These are phyloP conservation scores for Candida namnaoensis DNA, from an alignment of 805 yeast species.

Conservation along the genomic window DNA sequence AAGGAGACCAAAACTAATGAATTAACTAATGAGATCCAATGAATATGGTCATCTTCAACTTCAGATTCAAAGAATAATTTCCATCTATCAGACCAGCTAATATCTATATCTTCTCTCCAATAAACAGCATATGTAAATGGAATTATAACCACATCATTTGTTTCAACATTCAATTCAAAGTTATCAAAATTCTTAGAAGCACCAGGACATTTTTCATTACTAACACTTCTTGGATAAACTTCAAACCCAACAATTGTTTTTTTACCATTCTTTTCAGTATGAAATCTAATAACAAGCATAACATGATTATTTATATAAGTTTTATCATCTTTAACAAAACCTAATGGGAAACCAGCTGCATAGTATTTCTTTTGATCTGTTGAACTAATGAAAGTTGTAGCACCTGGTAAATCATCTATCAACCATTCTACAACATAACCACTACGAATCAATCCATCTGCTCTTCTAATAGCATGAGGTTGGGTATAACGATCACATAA, in stretches of 20 bases:
- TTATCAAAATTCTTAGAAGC: slow-evolving; percentile 52
- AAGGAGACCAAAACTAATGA: slow-evolving; percentile 58
- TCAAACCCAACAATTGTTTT: slow-evolving; percentile 81
- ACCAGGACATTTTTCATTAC: slow-evolving; percentile 65
- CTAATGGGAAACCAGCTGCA: slow-evolving; percentile 82
- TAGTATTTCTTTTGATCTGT: slow-evolving; percentile 59
- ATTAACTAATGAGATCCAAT: slow-evolving; percentile 72
- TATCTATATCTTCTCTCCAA: slow-evolving; percentile 73
- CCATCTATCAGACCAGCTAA: slow-evolving; percentile 68
- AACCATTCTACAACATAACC: slow-evolving; percentile 81
- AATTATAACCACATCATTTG: slow-evolving; percentile 33
- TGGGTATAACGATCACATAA: slow-evolving; percentile 60
- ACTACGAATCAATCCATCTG: slow-evolving; percentile 51
- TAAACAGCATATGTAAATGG: slow-evolving; percentile 82
- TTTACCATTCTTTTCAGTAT: slow-evolving; percentile 34
- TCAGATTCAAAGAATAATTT: slow-evolving; percentile 56
- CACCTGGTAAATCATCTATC: slow-evolving; percentile 79
- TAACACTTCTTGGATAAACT: slow-evolving; percentile 77
- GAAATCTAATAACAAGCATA: slow-evolving; percentile 71
- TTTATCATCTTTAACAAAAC: slow-evolving; percentile 53
- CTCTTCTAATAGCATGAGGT: slow-evolving; percentile 42
- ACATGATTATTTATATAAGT: slow-evolving; percentile 71
- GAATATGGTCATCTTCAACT: slow-evolving; percentile 42
- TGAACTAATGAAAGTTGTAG: slow-evolving; percentile 66
- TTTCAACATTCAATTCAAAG: slow-evolving; percentile 39